Evolutionary conservation across 1,284 basidiomycete genomes (phyloP), one percentile per base, ranked within the genome.

Genomic region (Malassezia yamatoensis): DNA sequence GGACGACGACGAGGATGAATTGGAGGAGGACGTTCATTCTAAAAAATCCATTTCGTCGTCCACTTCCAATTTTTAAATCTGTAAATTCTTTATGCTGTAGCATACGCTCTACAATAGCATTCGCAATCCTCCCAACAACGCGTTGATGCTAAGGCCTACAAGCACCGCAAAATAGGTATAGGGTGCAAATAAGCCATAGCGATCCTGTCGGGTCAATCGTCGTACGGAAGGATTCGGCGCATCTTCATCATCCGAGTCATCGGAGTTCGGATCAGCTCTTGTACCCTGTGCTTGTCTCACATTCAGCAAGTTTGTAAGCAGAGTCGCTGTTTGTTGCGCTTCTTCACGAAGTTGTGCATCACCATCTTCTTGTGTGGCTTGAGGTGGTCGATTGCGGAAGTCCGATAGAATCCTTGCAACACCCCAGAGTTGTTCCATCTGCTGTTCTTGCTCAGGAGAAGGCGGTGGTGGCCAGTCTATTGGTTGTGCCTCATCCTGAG

Each of bases 1-100:
- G 24, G 43, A 45, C 24, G 70, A 71, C 5, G 70, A 66, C 20
- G 71, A 72, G 16, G 75, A 38, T 10, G 47, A 49, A 15, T 9
- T 7, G 5, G 47, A 48, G 13, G 33, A 21, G 16, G 46, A 55
- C n/a, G 54, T 40, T 13, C 47, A 15, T 6, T 20, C 12, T 34
- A n/a, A 9, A 9, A 44, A 20, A 44, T 18, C 35, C 36, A 36
- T 37, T 15, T 20, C 32, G 49, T 16, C 33, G 38, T 16, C 36
- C 39, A 34, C 32, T 15, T 18, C 48, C 15, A n/a, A 8, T 44
- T 44, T n/a, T 5, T 20, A 16, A n/a, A 40, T 37, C 16, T 24
- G 18, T 35, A 29, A 12, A 50, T 34, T 29, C 24, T 7, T 29
- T 7, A 4, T 29, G 24, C 24, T 29, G 24, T 29, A 20, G 16